phyloP scores from a whole-genome alignment of 1,284 basidiomycete species.

The Pascua guehoae region DNA sequence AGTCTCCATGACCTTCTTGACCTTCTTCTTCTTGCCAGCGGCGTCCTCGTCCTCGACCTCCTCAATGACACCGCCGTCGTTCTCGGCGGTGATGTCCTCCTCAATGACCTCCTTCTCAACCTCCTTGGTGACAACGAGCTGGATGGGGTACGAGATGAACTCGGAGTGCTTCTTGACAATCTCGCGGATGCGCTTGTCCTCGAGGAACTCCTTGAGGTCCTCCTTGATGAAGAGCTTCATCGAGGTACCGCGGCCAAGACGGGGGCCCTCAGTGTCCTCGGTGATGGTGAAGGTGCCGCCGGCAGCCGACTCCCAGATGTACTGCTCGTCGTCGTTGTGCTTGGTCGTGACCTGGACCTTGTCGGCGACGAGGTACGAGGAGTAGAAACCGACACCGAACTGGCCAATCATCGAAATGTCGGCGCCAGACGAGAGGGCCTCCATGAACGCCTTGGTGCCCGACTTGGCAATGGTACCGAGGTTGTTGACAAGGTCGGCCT shows the following conservation, averaged over 20 bases:
- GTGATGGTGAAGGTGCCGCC: constrained; percentile 99
- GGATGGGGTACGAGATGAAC: constrained; percentile 99
- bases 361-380: constrained; percentile 97
- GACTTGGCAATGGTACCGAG: constrained; percentile 96
- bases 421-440: constrained; percentile 81
- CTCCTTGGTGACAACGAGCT: constrained; percentile 98
- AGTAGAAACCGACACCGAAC: constrained; percentile 98
- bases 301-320: constrained; percentile 99
- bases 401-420: constrained; percentile 74
- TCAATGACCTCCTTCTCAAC: constrained; percentile 94
- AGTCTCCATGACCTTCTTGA: constrained; percentile 92
- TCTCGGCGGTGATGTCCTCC: constrained; percentile 64
- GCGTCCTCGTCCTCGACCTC: constrained; percentile 75
- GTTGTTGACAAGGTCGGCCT: constrained; percentile 62
- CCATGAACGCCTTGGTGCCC: constrained; percentile 81
- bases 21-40: constrained; percentile 78
- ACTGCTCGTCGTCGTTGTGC: constrained; percentile 99
- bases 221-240: constrained; percentile 96
- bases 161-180: constrained; percentile 99
- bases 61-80: constrained; percentile 62
- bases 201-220: constrained; percentile 97
- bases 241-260: constrained; percentile 91
- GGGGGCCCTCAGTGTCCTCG: constrained; percentile 80
- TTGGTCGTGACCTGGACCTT: constrained; percentile 98
- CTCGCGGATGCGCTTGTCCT: constrained; percentile 99